Conservation (phyloP, 352 stramenopile genomes). For the Phytopythium chamaehyphon region DNA sequence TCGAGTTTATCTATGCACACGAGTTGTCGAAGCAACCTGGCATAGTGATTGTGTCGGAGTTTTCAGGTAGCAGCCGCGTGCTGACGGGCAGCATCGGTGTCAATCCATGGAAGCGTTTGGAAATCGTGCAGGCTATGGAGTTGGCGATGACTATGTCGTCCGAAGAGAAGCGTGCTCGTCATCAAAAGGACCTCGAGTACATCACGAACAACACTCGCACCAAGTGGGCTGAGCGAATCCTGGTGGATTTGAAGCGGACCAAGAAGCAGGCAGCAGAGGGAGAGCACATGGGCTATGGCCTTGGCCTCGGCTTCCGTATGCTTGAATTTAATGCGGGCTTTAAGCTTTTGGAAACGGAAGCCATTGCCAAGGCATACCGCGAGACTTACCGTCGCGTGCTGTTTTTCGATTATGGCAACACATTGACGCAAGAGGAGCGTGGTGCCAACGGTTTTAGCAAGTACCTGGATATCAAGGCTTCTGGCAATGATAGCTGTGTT, state of each 20-base stretch:
- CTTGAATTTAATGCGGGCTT: slow-evolving; percentile 97
- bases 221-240: slow-evolving; percentile 96
- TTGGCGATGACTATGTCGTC: slow-evolving; percentile 66
- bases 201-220: slow-evolving; percentile 94
- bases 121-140: slow-evolving; percentile 75
- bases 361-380: slow-evolving; percentile 89
- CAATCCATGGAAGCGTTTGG: slow-evolving; percentile 97
- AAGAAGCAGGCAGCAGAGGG: slow-evolving; percentile 84
- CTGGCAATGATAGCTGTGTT: slow-evolving; percentile 9
- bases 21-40: slow-evolving; percentile 74
- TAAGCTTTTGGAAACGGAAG: slow-evolving; percentile 90
- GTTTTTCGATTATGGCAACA: slow-evolving; percentile 98
- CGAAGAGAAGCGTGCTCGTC: slow-evolving; percentile 63
- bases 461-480: slow-evolving; percentile 57
- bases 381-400: slow-evolving; percentile 89
- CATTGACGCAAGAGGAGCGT: slow-evolving; percentile 90
- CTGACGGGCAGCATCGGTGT: slow-evolving; percentile 95
- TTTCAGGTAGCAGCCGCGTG: slow-evolving; percentile 95
- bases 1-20: slow-evolving; percentile 85
- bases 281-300: slow-evolving; percentile 91
- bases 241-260: slow-evolving; percentile 97
- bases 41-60: slow-evolving; percentile 96
- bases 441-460: slow-evolving; percentile 73
- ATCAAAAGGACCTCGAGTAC: slow-evolving; percentile 88
- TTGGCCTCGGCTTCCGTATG: slow-evolving; percentile 95